These are phyloP conservation scores for Colletotrichum sp. DNA, from an alignment of 2,329 filamentous ascomycete genomes.

Conservation along the genomic window DNA sequence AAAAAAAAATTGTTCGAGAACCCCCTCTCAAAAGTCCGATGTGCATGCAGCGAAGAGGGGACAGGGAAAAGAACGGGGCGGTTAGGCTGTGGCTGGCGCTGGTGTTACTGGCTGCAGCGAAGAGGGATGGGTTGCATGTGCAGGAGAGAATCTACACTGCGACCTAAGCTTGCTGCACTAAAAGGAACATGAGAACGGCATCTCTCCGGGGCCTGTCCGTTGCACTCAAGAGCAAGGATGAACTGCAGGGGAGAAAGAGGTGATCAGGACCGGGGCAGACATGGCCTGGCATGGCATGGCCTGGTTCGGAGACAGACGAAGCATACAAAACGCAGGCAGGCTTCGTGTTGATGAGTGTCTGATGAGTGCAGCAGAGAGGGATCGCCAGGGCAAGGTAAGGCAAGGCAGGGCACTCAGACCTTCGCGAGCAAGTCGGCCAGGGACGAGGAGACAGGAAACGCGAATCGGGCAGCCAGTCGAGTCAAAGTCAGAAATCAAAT, in stretches of 20 bases:
- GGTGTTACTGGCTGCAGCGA: neutral
- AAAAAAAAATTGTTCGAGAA: neutral
- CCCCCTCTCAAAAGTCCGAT: neutral
- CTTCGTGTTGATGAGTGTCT: neutral
- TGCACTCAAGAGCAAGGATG: neutral
- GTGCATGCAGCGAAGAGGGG: neutral
- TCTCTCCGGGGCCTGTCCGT: neutral
- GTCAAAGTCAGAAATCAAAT: neutral
- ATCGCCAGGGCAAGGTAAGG: neutral
- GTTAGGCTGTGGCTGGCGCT: conserved; percentile 4
- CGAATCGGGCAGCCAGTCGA: neutral
- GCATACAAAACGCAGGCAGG: neutral
- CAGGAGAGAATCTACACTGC: conserved; percentile 1
- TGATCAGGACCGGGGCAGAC: neutral
- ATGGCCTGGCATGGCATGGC: neutral
- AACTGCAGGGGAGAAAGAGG: neutral
- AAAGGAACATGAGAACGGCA: neutral
- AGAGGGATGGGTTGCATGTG: neutral
- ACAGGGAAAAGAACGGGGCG: neutral
- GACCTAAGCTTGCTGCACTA: neutral
- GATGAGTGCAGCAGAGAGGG: neutral
- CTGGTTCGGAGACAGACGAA: neutral
- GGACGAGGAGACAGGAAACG: neutral
- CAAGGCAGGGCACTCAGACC: neutral
- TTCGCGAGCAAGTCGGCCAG: neutral